A percentile compares a stretch with the other conserved stretches of the same genome.
Evolutionary conservation across 2,329 filamentous ascomycete species (phyloP).

Genomic region (Celoporthe dispersa): DNA sequence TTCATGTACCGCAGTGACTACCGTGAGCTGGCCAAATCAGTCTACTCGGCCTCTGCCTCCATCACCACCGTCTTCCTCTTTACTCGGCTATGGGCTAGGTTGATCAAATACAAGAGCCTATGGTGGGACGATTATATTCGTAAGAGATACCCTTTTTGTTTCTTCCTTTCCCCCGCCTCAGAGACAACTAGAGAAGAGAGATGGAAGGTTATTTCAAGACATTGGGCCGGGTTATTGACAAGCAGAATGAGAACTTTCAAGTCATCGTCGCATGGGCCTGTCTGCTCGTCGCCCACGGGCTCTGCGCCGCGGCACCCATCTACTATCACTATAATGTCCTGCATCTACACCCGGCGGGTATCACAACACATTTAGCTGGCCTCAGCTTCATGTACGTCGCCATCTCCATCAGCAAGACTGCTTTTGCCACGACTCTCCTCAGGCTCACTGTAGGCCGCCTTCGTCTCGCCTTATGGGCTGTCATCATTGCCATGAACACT

Average conservation of each 20-base stretch:
- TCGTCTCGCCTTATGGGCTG: not conserved
- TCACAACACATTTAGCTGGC: constrained; percentile 10
- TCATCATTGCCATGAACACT: not conserved
- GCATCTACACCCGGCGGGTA: not conserved
- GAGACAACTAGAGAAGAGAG: not conserved
- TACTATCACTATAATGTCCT: constrained; percentile 23
- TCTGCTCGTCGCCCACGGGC: constrained; percentile 18
- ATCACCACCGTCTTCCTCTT: constrained; percentile 26
- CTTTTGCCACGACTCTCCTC: constrained; percentile 23
- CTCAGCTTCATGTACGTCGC: constrained; percentile 23
- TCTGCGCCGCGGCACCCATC: constrained; percentile 19
- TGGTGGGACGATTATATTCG: constrained; percentile 26
- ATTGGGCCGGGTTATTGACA: not conserved
- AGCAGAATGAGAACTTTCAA: not conserved
- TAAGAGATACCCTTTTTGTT: not conserved
- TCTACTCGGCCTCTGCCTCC: constrained; percentile 18
- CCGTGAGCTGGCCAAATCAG: constrained; percentile 24
- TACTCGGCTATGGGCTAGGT: constrained; percentile 21
- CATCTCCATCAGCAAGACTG: constrained; percentile 23
- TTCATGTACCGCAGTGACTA: constrained; percentile 20
- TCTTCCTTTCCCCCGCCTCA: no score
- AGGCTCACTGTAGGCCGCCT: constrained; percentile 5
- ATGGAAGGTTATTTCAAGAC: not conserved
- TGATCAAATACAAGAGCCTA: constrained; percentile 19
- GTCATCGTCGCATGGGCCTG: constrained; percentile 24